Evolutionary conservation across 2,329 filamentous ascomycete genomes (phyloP).

Genomic region (Apiospora marii): DNA sequence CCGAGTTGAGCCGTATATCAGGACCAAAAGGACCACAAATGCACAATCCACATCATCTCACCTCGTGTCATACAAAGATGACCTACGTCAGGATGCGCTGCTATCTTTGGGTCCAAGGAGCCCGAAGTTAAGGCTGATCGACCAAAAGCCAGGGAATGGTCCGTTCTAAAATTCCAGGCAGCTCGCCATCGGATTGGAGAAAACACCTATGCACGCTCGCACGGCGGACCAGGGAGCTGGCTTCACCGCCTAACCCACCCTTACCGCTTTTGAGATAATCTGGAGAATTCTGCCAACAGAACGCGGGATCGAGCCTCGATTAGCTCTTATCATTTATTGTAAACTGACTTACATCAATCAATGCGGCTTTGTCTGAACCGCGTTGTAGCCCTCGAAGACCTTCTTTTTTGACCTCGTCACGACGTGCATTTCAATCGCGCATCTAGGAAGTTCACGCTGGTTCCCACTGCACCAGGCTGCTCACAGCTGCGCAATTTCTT

Average conservation of each 20-base stretch:
- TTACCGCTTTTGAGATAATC: slow-evolving; percentile 17
- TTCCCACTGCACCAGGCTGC: background rate
- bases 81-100: slow-evolving; percentile 2
- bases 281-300: slow-evolving; percentile 14
- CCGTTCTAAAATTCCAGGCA: background rate
- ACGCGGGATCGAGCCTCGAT: background rate
- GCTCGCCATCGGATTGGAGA: background rate
- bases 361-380: background rate
- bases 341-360: slow-evolving; percentile 6
- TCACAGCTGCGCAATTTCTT: background rate
- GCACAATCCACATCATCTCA: slow-evolving; percentile 4
- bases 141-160: background rate
- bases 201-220: background rate
- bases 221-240: background rate
- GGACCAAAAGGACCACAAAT: background rate
- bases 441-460: too few species aligned
- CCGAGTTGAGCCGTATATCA: background rate
- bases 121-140: slow-evolving; percentile 12
- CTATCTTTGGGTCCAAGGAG: slow-evolving; percentile 7
- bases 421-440: background rate
- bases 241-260: slow-evolving; percentile 16
- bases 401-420: background rate
- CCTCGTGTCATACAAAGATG: slow-evolving; percentile 3
- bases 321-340: slow-evolving; percentile 2
- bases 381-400: background rate